These are phyloP conservation scores for Thalassiosira oceanica DNA, from an alignment of 352 stramenopile genomes.

Conservation along the genomic window DNA sequence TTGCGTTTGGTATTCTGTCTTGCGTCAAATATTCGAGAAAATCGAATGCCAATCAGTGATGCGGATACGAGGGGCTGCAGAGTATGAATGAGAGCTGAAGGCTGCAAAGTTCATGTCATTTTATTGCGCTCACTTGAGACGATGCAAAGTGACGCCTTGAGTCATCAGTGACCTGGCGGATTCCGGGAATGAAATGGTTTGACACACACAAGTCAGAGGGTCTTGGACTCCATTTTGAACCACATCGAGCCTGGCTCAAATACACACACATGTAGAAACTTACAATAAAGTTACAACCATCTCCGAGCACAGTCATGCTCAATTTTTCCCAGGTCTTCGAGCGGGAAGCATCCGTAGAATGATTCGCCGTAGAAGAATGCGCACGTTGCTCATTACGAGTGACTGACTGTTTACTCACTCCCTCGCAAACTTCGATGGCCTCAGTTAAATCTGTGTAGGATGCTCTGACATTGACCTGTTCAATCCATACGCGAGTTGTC, in stretches of 20 bases:
- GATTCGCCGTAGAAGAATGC: not conserved
- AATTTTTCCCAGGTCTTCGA: slow-evolving; percentile 1
- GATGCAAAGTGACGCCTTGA: no score
- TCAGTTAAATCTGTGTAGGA: slow-evolving; percentile 66
- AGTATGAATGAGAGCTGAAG: not conserved
- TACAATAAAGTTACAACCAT: slow-evolving; percentile 41
- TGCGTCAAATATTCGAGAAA: slow-evolving; percentile 17
- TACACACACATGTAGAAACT: no score
- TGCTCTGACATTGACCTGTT: slow-evolving; percentile 54
- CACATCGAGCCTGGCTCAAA: no score
- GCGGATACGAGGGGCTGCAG: slow-evolving; percentile 16
- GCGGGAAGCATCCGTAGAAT: not conserved
- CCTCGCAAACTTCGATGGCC: slow-evolving; percentile 57
- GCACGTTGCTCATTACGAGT: not conserved
- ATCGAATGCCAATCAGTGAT: slow-evolving; percentile 15
- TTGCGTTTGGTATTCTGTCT: not conserved
- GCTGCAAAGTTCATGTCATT: no score
- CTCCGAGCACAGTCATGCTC: slow-evolving; percentile 27
- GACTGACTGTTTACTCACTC: slow-evolving; percentile 25
- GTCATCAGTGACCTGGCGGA: no score
- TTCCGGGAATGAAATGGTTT: no score
- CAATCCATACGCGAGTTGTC: slow-evolving; percentile 34
- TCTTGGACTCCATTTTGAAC: no score
- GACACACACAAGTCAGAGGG: no score
- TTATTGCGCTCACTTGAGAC: no score